phyloP scores from a whole-genome alignment of 2,329 filamentous ascomycete species.

The Chalaropsis thielavioides region DNA sequence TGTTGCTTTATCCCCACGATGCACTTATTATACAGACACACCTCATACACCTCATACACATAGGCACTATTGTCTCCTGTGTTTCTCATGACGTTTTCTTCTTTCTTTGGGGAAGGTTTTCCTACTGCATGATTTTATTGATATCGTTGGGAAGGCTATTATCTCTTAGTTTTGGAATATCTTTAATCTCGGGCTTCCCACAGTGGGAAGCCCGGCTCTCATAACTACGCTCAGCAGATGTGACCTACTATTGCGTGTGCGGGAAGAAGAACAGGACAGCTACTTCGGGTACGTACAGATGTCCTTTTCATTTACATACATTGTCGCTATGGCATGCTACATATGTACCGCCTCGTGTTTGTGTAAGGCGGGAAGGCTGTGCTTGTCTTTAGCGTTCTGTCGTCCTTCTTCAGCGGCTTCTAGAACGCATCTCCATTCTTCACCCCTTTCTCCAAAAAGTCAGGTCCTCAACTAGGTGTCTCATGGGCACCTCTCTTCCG shows the following conservation, averaged over 20 bases:
- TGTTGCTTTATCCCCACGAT: neutral
- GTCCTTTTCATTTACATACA: too few species aligned
- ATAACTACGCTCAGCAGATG: neutral
- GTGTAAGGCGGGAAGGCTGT: constrained; percentile 2
- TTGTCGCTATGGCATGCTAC: neutral
- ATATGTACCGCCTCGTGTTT: neutral
- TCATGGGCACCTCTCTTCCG: neutral
- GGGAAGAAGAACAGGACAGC: neutral
- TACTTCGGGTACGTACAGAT: neutral
- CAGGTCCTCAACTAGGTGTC: neutral
- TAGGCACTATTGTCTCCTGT: neutral
- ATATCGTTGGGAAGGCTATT: neutral
- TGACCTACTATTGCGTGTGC: neutral
- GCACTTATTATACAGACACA: neutral
- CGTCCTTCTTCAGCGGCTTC: neutral
- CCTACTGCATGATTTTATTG: neutral
- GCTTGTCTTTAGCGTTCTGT: neutral
- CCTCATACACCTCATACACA: neutral
- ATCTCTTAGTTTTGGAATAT: neutral
- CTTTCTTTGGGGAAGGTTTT: neutral
- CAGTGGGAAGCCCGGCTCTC: neutral
- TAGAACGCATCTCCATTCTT: neutral
- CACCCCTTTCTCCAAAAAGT: neutral
- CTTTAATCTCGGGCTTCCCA: neutral
- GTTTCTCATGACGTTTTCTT: neutral